These are phyloP conservation scores for Abrus pulchellus DNA, from an alignment of 306 rosid genomes.

Conservation along the genomic window DNA sequence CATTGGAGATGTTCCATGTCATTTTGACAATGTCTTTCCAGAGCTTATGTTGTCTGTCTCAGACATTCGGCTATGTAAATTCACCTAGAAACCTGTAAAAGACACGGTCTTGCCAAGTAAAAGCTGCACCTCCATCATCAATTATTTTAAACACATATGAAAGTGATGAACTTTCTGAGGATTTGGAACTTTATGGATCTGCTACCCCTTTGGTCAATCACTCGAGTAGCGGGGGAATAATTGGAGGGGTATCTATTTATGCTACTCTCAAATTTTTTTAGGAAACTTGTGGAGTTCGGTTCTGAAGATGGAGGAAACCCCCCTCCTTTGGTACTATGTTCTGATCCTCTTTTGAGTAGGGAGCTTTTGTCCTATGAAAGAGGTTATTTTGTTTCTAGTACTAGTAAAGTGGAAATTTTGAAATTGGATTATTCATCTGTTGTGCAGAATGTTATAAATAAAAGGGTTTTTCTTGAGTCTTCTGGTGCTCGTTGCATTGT, in stretches of 20 bases:
- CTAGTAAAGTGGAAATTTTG: conserved; percentile 47
- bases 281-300: conserved; percentile 66
- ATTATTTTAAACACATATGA: conserved; percentile 59
- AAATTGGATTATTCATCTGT: conserved; percentile 58
- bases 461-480: conserved; percentile 73
- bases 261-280: conserved; percentile 68
- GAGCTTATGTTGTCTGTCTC: neutral
- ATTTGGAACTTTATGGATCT: conserved; percentile 42
- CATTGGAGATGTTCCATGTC: conserved; percentile 51
- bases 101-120: conserved; percentile 60
- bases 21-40: no score
- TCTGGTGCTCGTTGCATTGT: conserved; percentile 81
- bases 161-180: conserved; percentile 59
- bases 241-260: conserved; percentile 78
- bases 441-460: conserved; percentile 62
- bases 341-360: conserved; percentile 66
- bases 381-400: conserved; percentile 53
- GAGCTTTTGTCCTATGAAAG: conserved; percentile 63
- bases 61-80: conserved; percentile 51
- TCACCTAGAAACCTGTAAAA: conserved; percentile 46
- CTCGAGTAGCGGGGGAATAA: conserved; percentile 63
- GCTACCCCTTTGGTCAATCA: conserved; percentile 53
- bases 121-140: conserved; percentile 64
- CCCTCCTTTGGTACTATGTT: conserved; percentile 75
- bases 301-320: conserved; percentile 61